Base-by-base conservation (phyloP, 139 green algal species). In the Chlamydomonas sp. region DNA sequence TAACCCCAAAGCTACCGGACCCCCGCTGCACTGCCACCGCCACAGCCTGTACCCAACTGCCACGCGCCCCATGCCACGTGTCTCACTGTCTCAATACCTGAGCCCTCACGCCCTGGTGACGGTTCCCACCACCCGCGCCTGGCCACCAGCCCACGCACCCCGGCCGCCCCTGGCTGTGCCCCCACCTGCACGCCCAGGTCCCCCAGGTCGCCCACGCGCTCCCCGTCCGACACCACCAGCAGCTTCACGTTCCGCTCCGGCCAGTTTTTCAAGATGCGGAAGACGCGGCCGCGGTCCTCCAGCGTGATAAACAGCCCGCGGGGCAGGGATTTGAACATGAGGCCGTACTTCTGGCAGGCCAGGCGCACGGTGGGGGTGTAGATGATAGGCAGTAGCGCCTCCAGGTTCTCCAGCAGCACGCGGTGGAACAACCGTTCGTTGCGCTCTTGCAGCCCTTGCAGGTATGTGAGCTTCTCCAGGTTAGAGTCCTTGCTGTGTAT, bases 341-440 rank as follows among this genome's bases (percentile, higher is more conserved):
- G 88, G 5, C 88, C 88, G 79, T 91, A 91, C 77, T 82, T 80
- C 63, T 87, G 83, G 71, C 88, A 88, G 69, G 67, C 75, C 77
- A 80, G 67, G 49, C 78, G 85, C 77, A 89, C 77, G 10, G 78
- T 90, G n/a, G 66, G 71, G 15, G 80, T 82, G 58, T 80, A 90
- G n/a, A 86, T 86, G 60, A 99, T 88, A 0, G 96, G 96, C 89
- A 97, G 87, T 82, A 99, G 93, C 94, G 98, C 96, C 89, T 97
- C 95, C 59, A 98, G 93, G 91, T 98, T 92, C 78, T 97, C 92
- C 76, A 92, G 78, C 64, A 99, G 90, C 72, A 99, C 96, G 12
- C 95, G 90, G 92, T 97, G 97, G 92, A 97, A 99, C 0, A 99
- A 94, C 16, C 94, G 91, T 90, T 99, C 96, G 85, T 98, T 99